phyloP scores from a whole-genome alignment of 306 rosid species.

The Herpetospermum pedunculosum region DNA sequence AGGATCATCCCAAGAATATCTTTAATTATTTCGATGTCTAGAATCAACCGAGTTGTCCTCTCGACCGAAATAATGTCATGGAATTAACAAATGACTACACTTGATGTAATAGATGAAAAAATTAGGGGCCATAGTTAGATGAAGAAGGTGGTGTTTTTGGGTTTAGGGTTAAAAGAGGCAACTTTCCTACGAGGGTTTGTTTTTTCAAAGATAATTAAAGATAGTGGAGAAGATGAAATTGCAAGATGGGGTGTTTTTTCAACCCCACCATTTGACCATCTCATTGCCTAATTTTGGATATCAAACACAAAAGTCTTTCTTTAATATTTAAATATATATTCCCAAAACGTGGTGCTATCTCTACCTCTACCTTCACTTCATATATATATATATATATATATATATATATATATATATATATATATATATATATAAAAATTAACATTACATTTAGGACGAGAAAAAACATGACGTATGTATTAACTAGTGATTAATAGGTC shows the following conservation, averaged over 20 bases:
- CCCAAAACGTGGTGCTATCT: conserved; percentile 3
- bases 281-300: background rate
- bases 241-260: background rate
- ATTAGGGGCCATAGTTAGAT: too few relatives aligned
- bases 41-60: too few relatives aligned
- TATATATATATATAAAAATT: too few relatives aligned
- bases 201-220: background rate
- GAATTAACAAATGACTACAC: background rate
- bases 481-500: too few relatives aligned
- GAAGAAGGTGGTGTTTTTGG: background rate
- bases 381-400: too few relatives aligned
- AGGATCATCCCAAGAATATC: too few relatives aligned
- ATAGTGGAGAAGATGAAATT: background rate
- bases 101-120: background rate
- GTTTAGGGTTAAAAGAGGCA: background rate
- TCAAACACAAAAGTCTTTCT: background rate
- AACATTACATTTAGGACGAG: too few relatives aligned
- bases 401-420: too few relatives aligned
- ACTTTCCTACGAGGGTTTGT: background rate
- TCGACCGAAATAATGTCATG: background rate
- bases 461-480: too few relatives aligned
- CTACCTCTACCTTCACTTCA: background rate
- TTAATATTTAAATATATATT: background rate
- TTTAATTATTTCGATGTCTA: too few relatives aligned
- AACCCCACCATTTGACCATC: background rate